These are phyloP conservation scores for Cerioporus squamosus DNA, from an alignment of 1,284 basidiomycete genomes.

Conservation along the genomic window DNA sequence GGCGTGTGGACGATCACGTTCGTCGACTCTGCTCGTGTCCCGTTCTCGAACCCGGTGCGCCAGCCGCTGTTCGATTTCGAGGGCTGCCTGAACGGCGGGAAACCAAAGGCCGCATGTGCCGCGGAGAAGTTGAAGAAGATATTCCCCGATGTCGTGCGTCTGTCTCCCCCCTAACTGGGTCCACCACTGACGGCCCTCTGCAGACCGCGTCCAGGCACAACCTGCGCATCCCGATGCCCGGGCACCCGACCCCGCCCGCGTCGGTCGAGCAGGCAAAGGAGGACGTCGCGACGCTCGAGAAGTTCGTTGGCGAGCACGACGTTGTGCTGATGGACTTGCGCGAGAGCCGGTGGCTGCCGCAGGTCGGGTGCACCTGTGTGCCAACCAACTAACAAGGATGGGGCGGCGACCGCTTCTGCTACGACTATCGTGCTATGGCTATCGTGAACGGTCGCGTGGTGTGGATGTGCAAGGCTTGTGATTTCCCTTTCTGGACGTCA, in stretches of 20 bases:
- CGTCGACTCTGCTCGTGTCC: slow-evolving; percentile 89
- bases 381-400: slow-evolving; percentile 99
- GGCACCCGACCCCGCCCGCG: slow-evolving; percentile 81
- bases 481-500: slow-evolving; percentile 94
- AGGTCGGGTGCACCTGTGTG: slow-evolving; percentile 97
- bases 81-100: slow-evolving; percentile 93
- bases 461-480: slow-evolving; percentile 96
- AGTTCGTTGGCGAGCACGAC: slow-evolving; percentile 85
- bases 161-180: not conserved
- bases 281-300: slow-evolving; percentile 76
- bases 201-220: slow-evolving; percentile 81
- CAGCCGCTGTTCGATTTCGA: slow-evolving; percentile 96
- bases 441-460: slow-evolving; percentile 92
- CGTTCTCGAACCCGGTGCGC: slow-evolving; percentile 96
- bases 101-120: slow-evolving; percentile 92
- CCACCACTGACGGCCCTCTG: not conserved
- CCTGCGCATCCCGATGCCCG: slow-evolving; percentile 95
- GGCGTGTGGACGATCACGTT: slow-evolving; percentile 93
- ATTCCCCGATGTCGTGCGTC: slow-evolving; percentile 87
- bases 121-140: slow-evolving; percentile 88
- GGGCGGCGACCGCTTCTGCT: slow-evolving; percentile 97
- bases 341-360: slow-evolving; percentile 95
- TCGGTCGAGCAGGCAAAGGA: slow-evolving; percentile 61
- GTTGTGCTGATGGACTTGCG: slow-evolving; percentile 95
- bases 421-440: slow-evolving; percentile 97